phyloP scores from a whole-genome alignment of 1,284 basidiomycete genomes.

The Garcileccinum viscosum region DNA sequence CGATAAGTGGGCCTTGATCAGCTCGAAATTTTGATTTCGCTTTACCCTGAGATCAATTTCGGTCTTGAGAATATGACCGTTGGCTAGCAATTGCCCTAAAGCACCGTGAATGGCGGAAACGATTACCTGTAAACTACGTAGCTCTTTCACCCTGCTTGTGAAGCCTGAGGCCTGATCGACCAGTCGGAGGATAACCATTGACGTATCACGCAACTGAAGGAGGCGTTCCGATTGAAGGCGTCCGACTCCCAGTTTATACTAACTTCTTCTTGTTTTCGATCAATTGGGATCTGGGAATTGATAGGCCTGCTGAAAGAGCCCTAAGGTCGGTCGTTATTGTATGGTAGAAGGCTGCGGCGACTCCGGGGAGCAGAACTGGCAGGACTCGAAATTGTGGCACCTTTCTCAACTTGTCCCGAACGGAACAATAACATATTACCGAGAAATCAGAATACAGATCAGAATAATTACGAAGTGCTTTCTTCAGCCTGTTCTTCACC shows the following conservation, averaged over 20 bases:
- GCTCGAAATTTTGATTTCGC: background rate
- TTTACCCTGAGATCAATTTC: background rate
- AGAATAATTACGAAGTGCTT: slow-evolving; percentile 21
- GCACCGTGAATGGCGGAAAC: background rate
- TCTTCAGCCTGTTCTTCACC: slow-evolving; percentile 29
- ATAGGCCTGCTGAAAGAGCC: background rate
- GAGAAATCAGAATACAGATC: slow-evolving; percentile 12
- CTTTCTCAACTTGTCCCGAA: background rate
- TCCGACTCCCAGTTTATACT: too few species aligned
- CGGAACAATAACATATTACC: slow-evolving; percentile 3
- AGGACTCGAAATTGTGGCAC: background rate
- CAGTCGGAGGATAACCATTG: background rate
- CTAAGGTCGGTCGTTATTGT: background rate
- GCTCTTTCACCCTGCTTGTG: background rate
- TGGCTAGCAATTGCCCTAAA: background rate
- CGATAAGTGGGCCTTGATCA: background rate
- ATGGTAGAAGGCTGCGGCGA: background rate
- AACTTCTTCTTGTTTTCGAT: too few species aligned
- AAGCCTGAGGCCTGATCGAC: background rate
- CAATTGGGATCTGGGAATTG: background rate
- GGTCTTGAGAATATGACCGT: background rate
- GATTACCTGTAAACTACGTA: background rate
- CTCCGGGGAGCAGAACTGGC: background rate
- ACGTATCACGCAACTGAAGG: background rate
- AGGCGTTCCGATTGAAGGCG: too few species aligned